phyloP scores from a whole-genome alignment of 2,329 filamentous ascomycete species.

The Gnomoniopsis sp. region DNA sequence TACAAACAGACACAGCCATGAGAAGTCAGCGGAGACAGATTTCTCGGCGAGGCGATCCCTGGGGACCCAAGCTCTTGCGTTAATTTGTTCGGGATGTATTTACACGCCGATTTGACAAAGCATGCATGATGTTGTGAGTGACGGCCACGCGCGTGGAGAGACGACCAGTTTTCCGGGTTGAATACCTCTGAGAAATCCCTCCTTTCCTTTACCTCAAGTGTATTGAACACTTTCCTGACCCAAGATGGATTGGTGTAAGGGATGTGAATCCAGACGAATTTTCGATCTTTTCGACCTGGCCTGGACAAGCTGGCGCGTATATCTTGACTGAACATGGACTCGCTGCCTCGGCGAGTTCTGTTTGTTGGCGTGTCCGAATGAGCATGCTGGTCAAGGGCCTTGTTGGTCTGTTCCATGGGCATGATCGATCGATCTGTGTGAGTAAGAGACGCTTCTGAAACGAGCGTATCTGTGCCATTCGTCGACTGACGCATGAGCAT shows the following conservation, averaged over 20 bases:
- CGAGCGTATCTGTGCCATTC: neutral
- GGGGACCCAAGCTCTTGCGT: slow-evolving; percentile 21
- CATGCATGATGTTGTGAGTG: slow-evolving; percentile 36
- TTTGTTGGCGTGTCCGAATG: neutral
- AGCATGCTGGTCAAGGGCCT: neutral
- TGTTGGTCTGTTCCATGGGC: neutral
- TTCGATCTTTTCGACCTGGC: neutral
- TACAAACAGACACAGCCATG: slow-evolving; percentile 44
- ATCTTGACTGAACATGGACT: neutral
- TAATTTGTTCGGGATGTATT: slow-evolving; percentile 30
- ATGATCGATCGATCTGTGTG: neutral
- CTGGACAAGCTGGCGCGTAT: neutral
- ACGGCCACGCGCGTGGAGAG: slow-evolving; percentile 36
- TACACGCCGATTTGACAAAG: slow-evolving; percentile 36
- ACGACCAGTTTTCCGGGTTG: slow-evolving; percentile 38
- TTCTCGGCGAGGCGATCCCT: slow-evolving; percentile 8
- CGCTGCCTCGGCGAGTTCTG: neutral
- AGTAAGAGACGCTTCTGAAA: neutral
- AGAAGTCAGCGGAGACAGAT: slow-evolving; percentile 6
- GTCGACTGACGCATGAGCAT: neutral
- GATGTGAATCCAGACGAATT: neutral
- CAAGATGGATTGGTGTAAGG: neutral
- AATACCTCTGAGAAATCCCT: slow-evolving; percentile 35
- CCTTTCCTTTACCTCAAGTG: slow-evolving; percentile 40
- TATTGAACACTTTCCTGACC: slow-evolving; percentile 31